Percentiles rank a stretch among this genome's conserved stretches.
phyloP scores from a whole-genome alignment of 352 stramenopile species.

The Saprolegnia parasitica region DNA sequence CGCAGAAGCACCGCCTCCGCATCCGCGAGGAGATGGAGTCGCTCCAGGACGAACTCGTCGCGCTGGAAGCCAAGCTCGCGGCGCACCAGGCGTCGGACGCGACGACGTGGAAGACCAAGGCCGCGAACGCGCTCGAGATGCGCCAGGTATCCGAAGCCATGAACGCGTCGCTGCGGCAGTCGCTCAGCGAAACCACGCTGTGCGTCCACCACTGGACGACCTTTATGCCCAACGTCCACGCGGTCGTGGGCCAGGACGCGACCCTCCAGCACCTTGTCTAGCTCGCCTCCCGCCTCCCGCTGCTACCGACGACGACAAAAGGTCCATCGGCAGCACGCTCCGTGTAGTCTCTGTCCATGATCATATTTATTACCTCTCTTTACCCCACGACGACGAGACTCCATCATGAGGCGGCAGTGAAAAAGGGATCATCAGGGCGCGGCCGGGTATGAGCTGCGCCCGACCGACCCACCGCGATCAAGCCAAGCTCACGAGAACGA shows the following conservation, averaged over 20 bases:
- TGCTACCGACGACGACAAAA: background rate
- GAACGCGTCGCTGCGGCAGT: conserved; percentile 12
- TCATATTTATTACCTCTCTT: background rate
- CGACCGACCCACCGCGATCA: too few relatives aligned
- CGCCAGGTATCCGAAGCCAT: conserved; percentile 9
- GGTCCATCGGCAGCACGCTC: background rate
- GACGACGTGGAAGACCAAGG: conserved; percentile 3
- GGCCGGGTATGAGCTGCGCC: too few relatives aligned
- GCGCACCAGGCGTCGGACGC: background rate
- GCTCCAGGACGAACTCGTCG: background rate
- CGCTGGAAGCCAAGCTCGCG: background rate
- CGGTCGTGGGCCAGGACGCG: background rate
- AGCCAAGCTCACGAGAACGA: too few relatives aligned
- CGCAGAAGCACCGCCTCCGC: conserved; percentile 21
- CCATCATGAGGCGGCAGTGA: too few relatives aligned
- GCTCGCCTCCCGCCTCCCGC: too few relatives aligned
- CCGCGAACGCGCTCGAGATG: background rate
- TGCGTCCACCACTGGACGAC: conserved; percentile 16
- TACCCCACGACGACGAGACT: too few relatives aligned
- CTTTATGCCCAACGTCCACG: background rate
- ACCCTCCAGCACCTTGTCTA: background rate
- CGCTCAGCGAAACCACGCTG: conserved; percentile 13
- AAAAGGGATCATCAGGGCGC: too few relatives aligned
- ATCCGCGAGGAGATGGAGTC: conserved; percentile 21
- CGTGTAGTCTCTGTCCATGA: background rate